phyloP scores from a whole-genome alignment of 176 grass and related monocot species.

The Cocos nucifera region DNA sequence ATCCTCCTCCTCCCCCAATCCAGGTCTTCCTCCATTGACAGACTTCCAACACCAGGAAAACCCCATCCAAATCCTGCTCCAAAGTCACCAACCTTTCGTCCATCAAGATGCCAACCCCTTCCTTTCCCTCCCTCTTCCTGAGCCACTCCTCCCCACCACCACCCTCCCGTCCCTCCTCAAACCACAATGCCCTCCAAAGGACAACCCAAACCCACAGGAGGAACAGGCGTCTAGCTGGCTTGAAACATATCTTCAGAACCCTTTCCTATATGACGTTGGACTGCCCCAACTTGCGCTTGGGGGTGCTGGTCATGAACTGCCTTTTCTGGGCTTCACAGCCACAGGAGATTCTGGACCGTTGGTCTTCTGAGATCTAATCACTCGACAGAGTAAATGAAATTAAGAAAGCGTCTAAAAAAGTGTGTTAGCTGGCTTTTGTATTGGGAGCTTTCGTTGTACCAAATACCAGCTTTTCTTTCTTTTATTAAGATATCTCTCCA shows the following conservation, averaged over 20 bases:
- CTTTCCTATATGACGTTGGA: constrained; percentile 47
- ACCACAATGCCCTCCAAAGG: not conserved
- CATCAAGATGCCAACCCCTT: constrained; percentile 20
- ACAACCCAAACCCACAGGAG: not conserved
- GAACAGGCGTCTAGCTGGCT: constrained; percentile 32
- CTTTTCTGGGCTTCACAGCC: constrained; percentile 12
- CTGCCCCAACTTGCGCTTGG: constrained; percentile 1
- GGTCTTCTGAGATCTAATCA: constrained; percentile 25
- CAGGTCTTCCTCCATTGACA: constrained; percentile 38
- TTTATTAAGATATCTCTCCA: no score
- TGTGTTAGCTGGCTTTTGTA: no score
- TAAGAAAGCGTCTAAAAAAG: no score
- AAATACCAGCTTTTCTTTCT: no score
- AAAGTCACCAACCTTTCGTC: constrained; percentile 19
- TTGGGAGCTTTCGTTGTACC: no score
- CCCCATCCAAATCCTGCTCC: constrained; percentile 17
- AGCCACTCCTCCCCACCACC: not conserved
- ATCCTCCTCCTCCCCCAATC: constrained; percentile 31
- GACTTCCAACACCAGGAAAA: constrained; percentile 34
- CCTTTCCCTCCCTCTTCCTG: constrained; percentile 23
- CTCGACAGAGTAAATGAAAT: no score
- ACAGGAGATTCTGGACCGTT: constrained; percentile 40
- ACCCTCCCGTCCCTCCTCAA: not conserved
- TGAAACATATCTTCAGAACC: constrained; percentile 46
- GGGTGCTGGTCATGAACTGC: constrained; percentile 9